Base-by-base conservation (phyloP, 331 rosid species). In the Acacia pycnantha region DNA sequence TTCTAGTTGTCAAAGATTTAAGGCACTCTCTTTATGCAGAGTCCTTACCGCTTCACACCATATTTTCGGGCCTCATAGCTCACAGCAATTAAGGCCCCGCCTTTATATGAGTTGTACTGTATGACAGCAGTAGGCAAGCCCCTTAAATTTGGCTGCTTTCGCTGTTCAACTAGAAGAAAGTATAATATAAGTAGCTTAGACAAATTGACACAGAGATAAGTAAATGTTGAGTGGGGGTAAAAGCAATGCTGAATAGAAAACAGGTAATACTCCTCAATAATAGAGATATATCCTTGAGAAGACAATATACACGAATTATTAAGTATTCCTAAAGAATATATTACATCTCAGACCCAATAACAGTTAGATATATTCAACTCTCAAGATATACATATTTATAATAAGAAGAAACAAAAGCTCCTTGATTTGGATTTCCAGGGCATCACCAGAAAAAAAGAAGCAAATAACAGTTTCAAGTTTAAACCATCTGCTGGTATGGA, bases 61-160 rank as follows among this genome's bases (percentile, higher is more conserved):
- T 10, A 86, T 29, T 77, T 83, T 61, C 97, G 98, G 81, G 99
- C 99, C 86, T 95, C 99, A 53, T 95, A 95, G 88, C 98, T 88
- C 26, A 95, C 99, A 77, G 99, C 99, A 85, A 95, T 93, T 88
- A 95, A 89, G 61, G 84, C 86, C 22, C 99, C 99, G 69, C 99
- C 99, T 86, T 95, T 92, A 85, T 91, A 93, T 58, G 97, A 88
- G 68, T 93, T 95, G 87, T 92, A 95, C 81, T 95, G 99, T 48
- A 95, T 91, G 26, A 95, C 99, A 44, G 99, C 98, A 68, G 92
- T 78, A 8, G 99, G 98, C 26, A 92, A 85, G 15, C 94, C 98
- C 83, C 98, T 88, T 79, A 95, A 84, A 16, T 78, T 61, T 11
- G 94, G 99, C 56, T 92, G 92, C 81, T 87, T 95, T 79, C 99